Conservation (phyloP, 176 grass and related monocot species). For the Avena eriantha region DNA sequence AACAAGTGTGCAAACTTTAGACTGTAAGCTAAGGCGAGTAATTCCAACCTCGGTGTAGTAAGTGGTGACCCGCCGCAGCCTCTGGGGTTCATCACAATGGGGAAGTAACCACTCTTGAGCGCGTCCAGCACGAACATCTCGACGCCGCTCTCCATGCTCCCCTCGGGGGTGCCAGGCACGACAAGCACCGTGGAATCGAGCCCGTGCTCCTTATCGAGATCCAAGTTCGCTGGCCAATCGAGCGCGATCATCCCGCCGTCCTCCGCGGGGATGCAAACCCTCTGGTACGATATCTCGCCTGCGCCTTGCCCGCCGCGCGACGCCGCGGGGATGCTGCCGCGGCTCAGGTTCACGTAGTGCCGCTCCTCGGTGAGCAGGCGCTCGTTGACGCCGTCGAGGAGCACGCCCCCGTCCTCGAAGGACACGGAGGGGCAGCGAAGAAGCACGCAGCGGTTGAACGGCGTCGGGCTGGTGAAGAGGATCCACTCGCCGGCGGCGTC, state of each 20-base stretch:
- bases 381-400: slow-evolving; percentile 78
- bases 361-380: slow-evolving; percentile 66
- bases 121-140: slow-evolving; percentile 69
- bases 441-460: slow-evolving; percentile 86
- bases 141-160: slow-evolving; percentile 74
- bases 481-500: slow-evolving; percentile 74
- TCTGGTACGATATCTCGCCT: slow-evolving; percentile 65
- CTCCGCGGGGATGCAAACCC: slow-evolving; percentile 66
- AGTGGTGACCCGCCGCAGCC: slow-evolving; percentile 84
- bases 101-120: slow-evolving; percentile 79
- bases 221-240: slow-evolving; percentile 89
- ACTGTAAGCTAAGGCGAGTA: background rate
- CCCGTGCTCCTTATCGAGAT: slow-evolving; percentile 75
- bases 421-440: slow-evolving; percentile 91
- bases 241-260: slow-evolving; percentile 85
- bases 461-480: slow-evolving; percentile 85
- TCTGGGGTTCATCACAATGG: slow-evolving; percentile 94
- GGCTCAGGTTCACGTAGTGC: slow-evolving; percentile 83
- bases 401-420: slow-evolving; percentile 71
- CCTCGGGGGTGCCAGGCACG: slow-evolving; percentile 68
- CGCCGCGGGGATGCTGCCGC: slow-evolving; percentile 50
- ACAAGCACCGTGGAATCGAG: slow-evolving; percentile 75
- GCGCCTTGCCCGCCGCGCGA: slow-evolving; percentile 1
- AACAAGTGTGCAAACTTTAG: background rate
- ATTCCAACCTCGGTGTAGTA: slow-evolving; percentile 86